These are phyloP conservation scores for Spinacia oleracea DNA, from an alignment of 179 eudicot species.

Conservation along the genomic window DNA sequence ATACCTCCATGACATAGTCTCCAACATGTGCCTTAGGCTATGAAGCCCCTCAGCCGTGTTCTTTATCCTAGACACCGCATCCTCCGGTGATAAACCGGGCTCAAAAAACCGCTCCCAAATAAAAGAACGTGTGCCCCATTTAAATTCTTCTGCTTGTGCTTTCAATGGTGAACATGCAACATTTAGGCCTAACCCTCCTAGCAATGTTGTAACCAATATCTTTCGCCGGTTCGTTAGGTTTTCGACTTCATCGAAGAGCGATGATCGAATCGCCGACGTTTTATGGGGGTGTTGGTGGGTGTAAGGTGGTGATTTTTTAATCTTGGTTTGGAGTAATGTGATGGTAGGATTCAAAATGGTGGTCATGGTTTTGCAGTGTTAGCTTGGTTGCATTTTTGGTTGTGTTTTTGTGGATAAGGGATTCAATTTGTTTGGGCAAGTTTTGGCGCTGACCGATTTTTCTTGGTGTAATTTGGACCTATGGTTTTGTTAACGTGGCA, in stretches of 20 bases:
- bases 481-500: constrained; percentile 19
- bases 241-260: constrained; percentile 35
- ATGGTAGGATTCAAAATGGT: constrained; percentile 35
- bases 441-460: constrained; percentile 17
- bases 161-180: constrained; percentile 16
- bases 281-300: constrained; percentile 22
- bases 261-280: constrained; percentile 11
- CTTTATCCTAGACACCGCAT: constrained; percentile 62
- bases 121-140: constrained; percentile 80
- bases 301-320: constrained; percentile 27
- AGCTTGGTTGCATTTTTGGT: background rate
- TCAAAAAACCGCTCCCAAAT: constrained; percentile 65
- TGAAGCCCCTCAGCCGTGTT: constrained; percentile 84
- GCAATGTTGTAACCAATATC: constrained; percentile 26
- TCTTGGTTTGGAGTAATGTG: constrained; percentile 36
- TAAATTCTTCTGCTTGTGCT: constrained; percentile 57
- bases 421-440: constrained; percentile 19
- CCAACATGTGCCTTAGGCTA: constrained; percentile 71
- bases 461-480: constrained; percentile 25
- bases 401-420: constrained; percentile 22
- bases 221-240: constrained; percentile 24
- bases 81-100: constrained; percentile 82
- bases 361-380: constrained; percentile 28
- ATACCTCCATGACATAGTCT: constrained; percentile 87
- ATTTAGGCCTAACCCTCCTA: constrained; percentile 30